Evolutionary conservation across 2,329 filamentous ascomycete species (phyloP).

Genomic region (Fusarium nurragi): DNA sequence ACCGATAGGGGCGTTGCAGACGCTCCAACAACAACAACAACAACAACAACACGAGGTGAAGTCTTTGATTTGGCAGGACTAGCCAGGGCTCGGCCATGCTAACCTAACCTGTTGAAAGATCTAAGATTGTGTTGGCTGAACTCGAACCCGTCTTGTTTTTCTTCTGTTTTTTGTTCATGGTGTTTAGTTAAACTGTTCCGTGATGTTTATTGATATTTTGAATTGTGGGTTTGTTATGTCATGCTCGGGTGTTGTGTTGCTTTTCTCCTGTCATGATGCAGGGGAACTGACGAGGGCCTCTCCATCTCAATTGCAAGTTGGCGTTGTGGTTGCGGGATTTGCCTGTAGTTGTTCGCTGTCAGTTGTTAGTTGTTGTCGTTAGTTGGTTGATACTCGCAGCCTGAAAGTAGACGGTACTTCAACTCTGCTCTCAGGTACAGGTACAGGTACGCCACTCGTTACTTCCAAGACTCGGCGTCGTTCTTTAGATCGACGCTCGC

Average conservation of each 20-base stretch:
- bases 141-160: neutral
- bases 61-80: slow-evolving; percentile 5
- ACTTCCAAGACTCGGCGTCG: slow-evolving; percentile 1
- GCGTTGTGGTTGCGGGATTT: slow-evolving; percentile 6
- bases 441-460: neutral
- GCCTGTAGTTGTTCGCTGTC: neutral
- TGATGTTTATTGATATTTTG: neutral
- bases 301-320: neutral
- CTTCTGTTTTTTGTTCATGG: neutral
- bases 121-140: neutral
- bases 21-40: slow-evolving; percentile 10
- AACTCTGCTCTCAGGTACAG: neutral
- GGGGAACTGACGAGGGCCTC: neutral
- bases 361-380: neutral
- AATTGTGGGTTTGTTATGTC: neutral
- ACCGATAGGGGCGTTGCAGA: slow-evolving; percentile 23
- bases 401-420: neutral
- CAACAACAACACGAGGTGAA: neutral
- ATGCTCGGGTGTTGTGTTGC: no score
- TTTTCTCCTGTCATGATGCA: neutral
- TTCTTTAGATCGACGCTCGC: slow-evolving; percentile 24
- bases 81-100: neutral
- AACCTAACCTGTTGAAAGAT: neutral
- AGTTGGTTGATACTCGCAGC: neutral
- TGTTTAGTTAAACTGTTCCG: neutral